These are phyloP conservation scores for Dendryphion nanum DNA, from an alignment of 2,329 filamentous ascomycete genomes.

Conservation along the genomic window DNA sequence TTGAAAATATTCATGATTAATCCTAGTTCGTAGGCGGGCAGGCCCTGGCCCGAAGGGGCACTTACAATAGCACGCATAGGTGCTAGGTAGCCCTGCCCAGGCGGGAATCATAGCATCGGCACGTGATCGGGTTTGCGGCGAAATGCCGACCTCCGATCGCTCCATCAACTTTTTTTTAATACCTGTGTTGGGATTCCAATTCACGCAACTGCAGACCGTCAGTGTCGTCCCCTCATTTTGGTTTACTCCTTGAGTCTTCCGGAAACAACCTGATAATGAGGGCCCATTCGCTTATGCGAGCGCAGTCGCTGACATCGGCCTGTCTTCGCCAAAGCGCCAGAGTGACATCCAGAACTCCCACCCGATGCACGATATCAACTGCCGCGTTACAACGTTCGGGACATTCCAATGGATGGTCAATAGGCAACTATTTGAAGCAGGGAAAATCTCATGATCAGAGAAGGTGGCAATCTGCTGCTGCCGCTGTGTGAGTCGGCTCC, in stretches of 20 bases:
- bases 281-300: constrained; percentile 32
- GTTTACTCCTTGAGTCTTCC: constrained; percentile 11
- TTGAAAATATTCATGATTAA: no score
- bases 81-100: no score
- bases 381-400: constrained; percentile 25
- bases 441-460: constrained; percentile 23
- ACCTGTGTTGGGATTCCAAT: constrained; percentile 9
- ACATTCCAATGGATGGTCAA: constrained; percentile 27
- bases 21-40: no score
- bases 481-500: constrained; percentile 40
- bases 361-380: constrained; percentile 35
- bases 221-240: constrained; percentile 25
- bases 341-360: constrained; percentile 19
- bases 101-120: no score
- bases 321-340: constrained; percentile 25
- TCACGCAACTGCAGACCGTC: constrained; percentile 21
- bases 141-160: no score
- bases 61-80: no score
- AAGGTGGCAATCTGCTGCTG: constrained; percentile 38
- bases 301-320: constrained; percentile 30
- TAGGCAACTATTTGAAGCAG: constrained; percentile 26
- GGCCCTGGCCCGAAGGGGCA: no score
- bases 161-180: constrained; percentile 25
- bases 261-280: no score
- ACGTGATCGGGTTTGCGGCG: no score